These are phyloP conservation scores for Amanita fuliginea DNA, from an alignment of 768 basidiomycete genomes.

Conservation along the genomic window DNA sequence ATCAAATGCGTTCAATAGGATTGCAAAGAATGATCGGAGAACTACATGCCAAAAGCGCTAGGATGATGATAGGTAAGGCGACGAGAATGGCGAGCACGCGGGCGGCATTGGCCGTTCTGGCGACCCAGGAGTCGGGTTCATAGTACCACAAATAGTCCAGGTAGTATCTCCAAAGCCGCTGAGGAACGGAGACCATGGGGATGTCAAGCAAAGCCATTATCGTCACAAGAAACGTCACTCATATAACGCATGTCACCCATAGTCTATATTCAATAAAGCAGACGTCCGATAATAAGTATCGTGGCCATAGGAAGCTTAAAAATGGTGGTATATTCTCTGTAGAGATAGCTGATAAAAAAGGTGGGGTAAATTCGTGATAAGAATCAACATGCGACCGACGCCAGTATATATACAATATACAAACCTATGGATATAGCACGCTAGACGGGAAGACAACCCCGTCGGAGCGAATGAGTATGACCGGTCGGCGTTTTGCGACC, in stretches of 20 bases:
- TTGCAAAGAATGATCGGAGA: slow-evolving; percentile 7
- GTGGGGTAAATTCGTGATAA: slow-evolving; percentile 9
- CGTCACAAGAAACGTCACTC: too few species aligned
- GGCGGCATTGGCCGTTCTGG: slow-evolving; percentile 47
- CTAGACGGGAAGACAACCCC: slow-evolving; percentile 83
- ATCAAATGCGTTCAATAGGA: not conserved
- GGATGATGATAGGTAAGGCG: slow-evolving; percentile 48
- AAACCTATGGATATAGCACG: slow-evolving; percentile 62
- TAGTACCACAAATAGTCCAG: slow-evolving; percentile 55
- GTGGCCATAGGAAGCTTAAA: not conserved
- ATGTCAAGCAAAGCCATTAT: slow-evolving; percentile 16
- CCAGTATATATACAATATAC: slow-evolving; percentile 3
- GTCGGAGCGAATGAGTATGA: slow-evolving; percentile 74
- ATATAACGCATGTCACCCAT: slow-evolving; percentile 2
- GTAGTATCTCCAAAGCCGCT: slow-evolving; percentile 48
- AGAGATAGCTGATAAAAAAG: slow-evolving; percentile 6
- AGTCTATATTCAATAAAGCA: not conserved
- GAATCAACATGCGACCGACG: not conserved
- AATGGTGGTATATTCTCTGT: slow-evolving; percentile 7
- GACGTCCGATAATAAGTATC: not conserved
- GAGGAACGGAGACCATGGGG: slow-evolving; percentile 26
- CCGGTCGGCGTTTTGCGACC: slow-evolving; percentile 58
- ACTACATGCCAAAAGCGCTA: slow-evolving; percentile 40
- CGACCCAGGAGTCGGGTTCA: slow-evolving; percentile 55
- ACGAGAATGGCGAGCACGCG: slow-evolving; percentile 58